These are phyloP conservation scores for Psilocybe subaeruginosa DNA, from an alignment of 768 basidiomycete genomes.

Conservation along the genomic window DNA sequence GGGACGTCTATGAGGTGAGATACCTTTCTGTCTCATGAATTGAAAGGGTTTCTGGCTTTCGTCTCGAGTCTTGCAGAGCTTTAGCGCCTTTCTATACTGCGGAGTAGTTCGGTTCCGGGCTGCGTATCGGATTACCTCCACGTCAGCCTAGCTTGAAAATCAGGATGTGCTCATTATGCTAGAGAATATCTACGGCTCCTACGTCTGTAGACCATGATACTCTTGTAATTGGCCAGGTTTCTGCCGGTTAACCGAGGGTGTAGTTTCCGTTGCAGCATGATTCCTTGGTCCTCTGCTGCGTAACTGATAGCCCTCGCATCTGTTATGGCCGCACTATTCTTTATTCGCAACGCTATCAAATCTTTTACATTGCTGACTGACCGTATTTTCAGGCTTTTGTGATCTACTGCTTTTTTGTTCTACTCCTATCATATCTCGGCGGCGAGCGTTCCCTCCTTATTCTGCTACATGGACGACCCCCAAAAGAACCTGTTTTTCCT, in stretches of 20 bases:
- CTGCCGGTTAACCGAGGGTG: no score
- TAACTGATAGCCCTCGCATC: neutral
- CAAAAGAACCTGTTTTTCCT: conserved; percentile 87
- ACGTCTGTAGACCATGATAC: no score
- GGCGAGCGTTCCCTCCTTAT: conserved; percentile 94
- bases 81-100: no score
- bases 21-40: neutral
- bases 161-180: neutral
- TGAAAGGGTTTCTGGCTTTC: neutral
- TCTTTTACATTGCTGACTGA: neutral
- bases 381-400: conserved; percentile 74
- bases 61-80: no score
- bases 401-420: conserved; percentile 90
- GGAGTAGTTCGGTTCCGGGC: no score
- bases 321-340: no score
- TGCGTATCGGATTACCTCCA: no score
- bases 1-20: conserved; percentile 94
- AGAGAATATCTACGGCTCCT: neutral
- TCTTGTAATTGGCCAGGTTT: no score
- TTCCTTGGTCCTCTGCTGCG: neutral
- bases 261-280: no score
- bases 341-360: no score
- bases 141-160: neutral
- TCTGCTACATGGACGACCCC: conserved; percentile 86
- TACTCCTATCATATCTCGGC: conserved; percentile 83